Evolutionary conservation across 805 yeast genomes (phyloP), one percentile per base, ranked within the genome.

Genomic region (Osmozyma mogii): DNA sequence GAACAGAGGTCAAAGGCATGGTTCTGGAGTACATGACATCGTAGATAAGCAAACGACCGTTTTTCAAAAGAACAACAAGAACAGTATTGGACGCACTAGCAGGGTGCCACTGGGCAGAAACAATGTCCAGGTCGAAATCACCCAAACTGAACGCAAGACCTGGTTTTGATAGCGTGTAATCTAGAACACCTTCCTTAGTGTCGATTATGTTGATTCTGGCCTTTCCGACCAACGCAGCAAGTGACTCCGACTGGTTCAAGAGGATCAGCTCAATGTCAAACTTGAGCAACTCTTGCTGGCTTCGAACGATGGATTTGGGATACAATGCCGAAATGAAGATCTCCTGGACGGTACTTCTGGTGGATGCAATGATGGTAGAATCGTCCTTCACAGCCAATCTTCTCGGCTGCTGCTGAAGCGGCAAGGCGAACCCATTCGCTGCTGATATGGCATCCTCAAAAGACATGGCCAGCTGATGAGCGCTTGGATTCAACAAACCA

Each of bases 41-140:
- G 24, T 31, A 42, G 12, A 42, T 30, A 14, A 38, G 13, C 12
- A 42, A 20, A 9, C 25, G 24, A 9, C 31, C 16, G 9, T 27
- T 22, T 9, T 39, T 34, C 12, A 40, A 37, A n/a, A n/a, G n/a
- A 8, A 42, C 28, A 14, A 42, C 44, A 25, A 42, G 25, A 29
- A 34, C 38, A 2, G 43, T 31, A 21, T 31, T 24, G 12, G 17
- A 28, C 9, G 40, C 13, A 12, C 41, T 38, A 4, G 41, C 39
- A 4, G 46, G 46, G 24, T 38, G 46, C 46, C 46, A 42, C 4
- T 25, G 20, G 7, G 32, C 38, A 4, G 25, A 16, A 14, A 26
- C 25, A 14, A 42, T 30, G 9, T 22, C 3, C 13, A 17, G 4
- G 3, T 16, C 7, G 7, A 34, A 27, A 4, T 27, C 15, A 5